Base-by-base conservation (phyloP, 345 rosid species). In the Microthlaspi erraticum region DNA sequence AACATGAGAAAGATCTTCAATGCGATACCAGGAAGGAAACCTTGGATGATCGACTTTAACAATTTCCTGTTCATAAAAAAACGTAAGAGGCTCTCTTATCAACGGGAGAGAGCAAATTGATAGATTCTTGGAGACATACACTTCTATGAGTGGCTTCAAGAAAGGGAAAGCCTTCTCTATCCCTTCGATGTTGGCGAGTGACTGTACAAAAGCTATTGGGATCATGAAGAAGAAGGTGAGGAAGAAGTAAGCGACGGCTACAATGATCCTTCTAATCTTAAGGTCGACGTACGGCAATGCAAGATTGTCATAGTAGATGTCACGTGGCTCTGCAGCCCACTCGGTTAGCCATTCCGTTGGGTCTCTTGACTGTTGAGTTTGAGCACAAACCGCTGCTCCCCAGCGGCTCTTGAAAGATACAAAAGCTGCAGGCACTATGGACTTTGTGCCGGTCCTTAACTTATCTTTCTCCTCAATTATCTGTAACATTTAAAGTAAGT, bases 161-260 rank as follows among this genome's bases (percentile, higher is more conserved):
- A 91, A 89, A 55, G 98, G 98, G 23, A 87, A 48, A 0, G 91
- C 83, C 79, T 91, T 89, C 85, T 93, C 98, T 65, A 93, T 93
- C 17, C 87, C 96, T 68, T 87, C 98, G 2, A 93, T 88, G 71
- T 93, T 93, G 26, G 98, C 98, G 1, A 93, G 88, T 61, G 98
- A 93, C 70, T 93, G 98, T 6, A 93, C 97, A 34, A 87, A 72
- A 16, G 94, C 91, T 37, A 93, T 93, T 10, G 98, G 98, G 57
- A 93, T 87, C 97, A 93, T 86, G 91, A 93, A 93, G 80, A 89
- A 93, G 85, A 93, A 91, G 39, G 97, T 86, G 32, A 93, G 96
- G 74, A 91, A 91, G 85, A 93, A 93, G 81, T 85, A 89, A 3
- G 89, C 90, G 6, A 86, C 81, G 8, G 77, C 87, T 1, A 85